These are phyloP conservation scores for Eucommia ulmoides DNA, from an alignment of 257 asterid genomes.

Conservation along the genomic window DNA sequence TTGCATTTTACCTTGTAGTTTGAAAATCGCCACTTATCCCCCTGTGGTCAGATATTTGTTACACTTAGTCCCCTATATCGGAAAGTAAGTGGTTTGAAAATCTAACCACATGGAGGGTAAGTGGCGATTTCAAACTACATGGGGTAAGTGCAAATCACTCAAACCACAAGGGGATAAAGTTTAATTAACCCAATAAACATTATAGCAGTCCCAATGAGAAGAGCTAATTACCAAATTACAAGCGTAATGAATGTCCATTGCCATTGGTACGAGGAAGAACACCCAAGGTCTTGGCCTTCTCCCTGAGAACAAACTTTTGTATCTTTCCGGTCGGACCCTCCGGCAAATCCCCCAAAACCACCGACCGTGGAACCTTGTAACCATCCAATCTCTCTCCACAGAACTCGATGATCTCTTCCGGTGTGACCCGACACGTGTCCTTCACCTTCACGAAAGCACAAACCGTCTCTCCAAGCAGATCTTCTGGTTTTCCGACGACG, in stretches of 20 bases:
- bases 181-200: no score
- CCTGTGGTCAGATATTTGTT: no score
- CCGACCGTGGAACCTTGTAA: constrained; percentile 43
- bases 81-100: no score
- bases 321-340: constrained; percentile 55
- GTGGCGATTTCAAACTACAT: no score
- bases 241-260: neutral
- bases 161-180: no score
- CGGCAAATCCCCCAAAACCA: constrained; percentile 55
- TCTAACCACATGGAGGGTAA: no score
- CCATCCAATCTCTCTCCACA: constrained; percentile 35
- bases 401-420: constrained; percentile 33
- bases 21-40: no score
- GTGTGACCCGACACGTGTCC: constrained; percentile 20
- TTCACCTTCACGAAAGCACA: constrained; percentile 66
- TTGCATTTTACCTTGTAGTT: no score
- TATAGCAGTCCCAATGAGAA: no score
- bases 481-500: constrained; percentile 56
- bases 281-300: constrained; percentile 28
- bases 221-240: neutral
- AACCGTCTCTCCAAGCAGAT: constrained; percentile 51
- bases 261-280: neutral
- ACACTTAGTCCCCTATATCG: no score
- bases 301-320: constrained; percentile 51
- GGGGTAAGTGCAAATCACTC: no score